These are phyloP conservation scores for Paramecium tetraurelia DNA, from an alignment of 73 alveolate species.

Conservation along the genomic window DNA sequence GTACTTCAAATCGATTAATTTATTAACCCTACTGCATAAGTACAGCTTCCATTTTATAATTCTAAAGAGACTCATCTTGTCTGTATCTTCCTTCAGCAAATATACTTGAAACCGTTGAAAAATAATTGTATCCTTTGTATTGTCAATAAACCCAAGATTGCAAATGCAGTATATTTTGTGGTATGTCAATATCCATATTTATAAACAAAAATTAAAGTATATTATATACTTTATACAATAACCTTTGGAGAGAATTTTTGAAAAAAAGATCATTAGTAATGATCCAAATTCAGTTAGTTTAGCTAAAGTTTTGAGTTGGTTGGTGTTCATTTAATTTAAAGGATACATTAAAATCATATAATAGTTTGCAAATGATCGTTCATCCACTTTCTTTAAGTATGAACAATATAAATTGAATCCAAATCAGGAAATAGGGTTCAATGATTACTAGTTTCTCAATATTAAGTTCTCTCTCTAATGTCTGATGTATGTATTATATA, in stretches of 20 bases:
- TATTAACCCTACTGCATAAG: conserved; percentile 67
- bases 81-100: conserved; percentile 73
- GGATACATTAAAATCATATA: conserved; percentile 53
- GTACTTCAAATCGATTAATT: conserved; percentile 48
- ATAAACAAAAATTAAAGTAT: no score
- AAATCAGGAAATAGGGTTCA: conserved; percentile 70
- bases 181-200: no score
- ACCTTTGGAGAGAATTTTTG: no score
- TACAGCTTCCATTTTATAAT: conserved; percentile 63
- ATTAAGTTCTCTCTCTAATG: conserved; percentile 71
- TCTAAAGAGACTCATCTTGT: conserved; percentile 65
- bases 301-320: conserved; percentile 60
- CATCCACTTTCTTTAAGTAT: neutral
- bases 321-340: conserved; percentile 57
- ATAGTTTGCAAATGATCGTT: conserved; percentile 52
- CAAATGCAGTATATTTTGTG: conserved; percentile 60
- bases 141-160: conserved; percentile 79
- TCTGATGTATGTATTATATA: conserved; percentile 65
- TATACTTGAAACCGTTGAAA: conserved; percentile 68
- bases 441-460: conserved; percentile 74
- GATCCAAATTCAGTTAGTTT: conserved; percentile 77
- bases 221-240: no score
- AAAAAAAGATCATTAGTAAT: no score
- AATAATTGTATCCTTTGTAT: conserved; percentile 75
- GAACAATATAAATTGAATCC: no score